Evolutionary conservation across 257 asterid species (phyloP), one percentile per base, ranked within the genome.

Genomic region (Solanum clarkiae): DNA sequence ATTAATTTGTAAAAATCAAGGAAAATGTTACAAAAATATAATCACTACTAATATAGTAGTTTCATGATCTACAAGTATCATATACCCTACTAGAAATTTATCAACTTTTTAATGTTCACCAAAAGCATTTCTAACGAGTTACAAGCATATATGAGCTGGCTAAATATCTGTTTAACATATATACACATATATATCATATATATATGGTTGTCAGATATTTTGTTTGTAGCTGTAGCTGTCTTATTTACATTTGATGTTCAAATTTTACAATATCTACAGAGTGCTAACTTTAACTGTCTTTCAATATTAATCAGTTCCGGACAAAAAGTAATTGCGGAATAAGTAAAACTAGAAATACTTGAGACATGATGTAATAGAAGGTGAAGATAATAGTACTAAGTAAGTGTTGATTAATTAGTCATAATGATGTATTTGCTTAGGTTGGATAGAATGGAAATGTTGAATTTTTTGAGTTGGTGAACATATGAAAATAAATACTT

Each of bases 341-440:
- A 36, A 36, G 42, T 36, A 36, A 36, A 36, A 36, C 42, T 36
- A 36, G 22, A 74, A 26, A 13, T 75, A 10, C 49, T 49, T 15
- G 12, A 15, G 14, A 75, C 22, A 15, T 75, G 24, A 36, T 68
- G 51, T 68, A 68, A 36, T 65, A 65, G 5, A 29, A 57, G 47
- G 51, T 82, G 3, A 14, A 26, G 11, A 59, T 71, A 45, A 11
- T 8, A 6, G 18, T 14, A 74, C 42, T 26, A 77, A 51, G 24
- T 12, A 81, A 84, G 72, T 32, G n/a, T 60, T 60, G 13, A 69
- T 24, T 66, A 22, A 69, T 24, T 66, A 22, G 70, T n/a, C 26
- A 44, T 42, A 85, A 60, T 88, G 92, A 88, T 57, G 89, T 70
- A 84, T 84, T 24, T 60, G 92, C 89, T 86, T 84, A 88, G 85